Base-by-base conservation (phyloP, 164 flowering plant species). In the Annona cherimola region DNA sequence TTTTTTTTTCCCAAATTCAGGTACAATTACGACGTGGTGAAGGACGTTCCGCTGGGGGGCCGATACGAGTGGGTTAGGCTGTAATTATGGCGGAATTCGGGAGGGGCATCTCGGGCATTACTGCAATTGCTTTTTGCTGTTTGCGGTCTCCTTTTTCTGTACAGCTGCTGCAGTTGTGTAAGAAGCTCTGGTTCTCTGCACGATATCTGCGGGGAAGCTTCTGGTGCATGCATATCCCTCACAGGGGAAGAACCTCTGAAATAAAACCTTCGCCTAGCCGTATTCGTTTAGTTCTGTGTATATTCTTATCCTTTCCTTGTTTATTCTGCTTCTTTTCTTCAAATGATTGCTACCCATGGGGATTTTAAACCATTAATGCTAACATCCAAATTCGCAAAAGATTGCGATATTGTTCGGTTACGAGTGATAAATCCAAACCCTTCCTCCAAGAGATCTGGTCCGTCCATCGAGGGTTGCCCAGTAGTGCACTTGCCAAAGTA, bases 61-160 rank as follows among this genome's bases (percentile, higher is more conserved):
- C 88, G 91, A 40, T 91, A 88, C 81, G 80, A 88, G 75, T 91
- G 97, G 97, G 77, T 84, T 79, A 83, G 76, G 12, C 75, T 91
- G 68, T 83, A 81, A 80, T 81, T 78, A 85, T 70, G 55, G 66
- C 39, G 35, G 41, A 61, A 50, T 19, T 4, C 57, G 9, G 45
- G 44, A 55, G 11, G 39, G 70, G 14, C n/a, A 20, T 64, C 57
- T 41, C 44, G 42, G 63, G 18, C 57, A 63, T 68, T 61, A 14
- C 7, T n/a, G n/a, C 14, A 14, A 35, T 54, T 60, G 60, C 2
- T 11, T 39, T 57, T 61, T 50, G 35, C 35, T 26, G 35, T 26
- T 26, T 26, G 35, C 35, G 35, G 35, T 26, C 26, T 18, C 16
- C 5, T 20, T 59, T 67, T 42, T 45, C 59, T 61, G 45, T 69